Evolutionary conservation across 345 rosid species (phyloP).

Genomic region (Pistacia integerrima): DNA sequence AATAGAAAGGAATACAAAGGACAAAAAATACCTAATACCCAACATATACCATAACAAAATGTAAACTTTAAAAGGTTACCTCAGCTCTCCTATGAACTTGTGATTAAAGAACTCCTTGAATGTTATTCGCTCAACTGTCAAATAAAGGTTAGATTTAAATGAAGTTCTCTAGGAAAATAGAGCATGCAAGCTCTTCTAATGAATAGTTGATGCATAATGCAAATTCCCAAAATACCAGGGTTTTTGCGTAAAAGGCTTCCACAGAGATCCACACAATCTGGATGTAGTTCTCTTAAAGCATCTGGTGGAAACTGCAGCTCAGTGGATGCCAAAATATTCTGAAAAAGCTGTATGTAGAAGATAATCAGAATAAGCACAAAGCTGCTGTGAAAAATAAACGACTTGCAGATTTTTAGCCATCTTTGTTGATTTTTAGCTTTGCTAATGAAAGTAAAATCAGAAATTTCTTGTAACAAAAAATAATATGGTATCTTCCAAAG

Average conservation of each 20-base stretch:
- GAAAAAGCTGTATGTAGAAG: slow-evolving; percentile 62
- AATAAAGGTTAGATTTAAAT: slow-evolving; percentile 17
- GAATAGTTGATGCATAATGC: not conserved
- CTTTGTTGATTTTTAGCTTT: not conserved
- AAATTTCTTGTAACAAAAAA: not conserved
- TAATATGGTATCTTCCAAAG: slow-evolving; percentile 5
- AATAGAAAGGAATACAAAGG: not conserved
- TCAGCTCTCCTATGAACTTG: slow-evolving; percentile 55
- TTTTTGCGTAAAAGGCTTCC: slow-evolving; percentile 64
- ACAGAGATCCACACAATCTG: slow-evolving; percentile 79
- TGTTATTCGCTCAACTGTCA: slow-evolving; percentile 67
- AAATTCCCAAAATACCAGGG: slow-evolving; percentile 49
- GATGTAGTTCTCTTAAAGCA: slow-evolving; percentile 54
- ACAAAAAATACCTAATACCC: slow-evolving; percentile 10
- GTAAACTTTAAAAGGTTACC: slow-evolving; percentile 41
- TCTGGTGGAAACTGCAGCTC: slow-evolving; percentile 72
- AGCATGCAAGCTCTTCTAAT: slow-evolving; percentile 11
- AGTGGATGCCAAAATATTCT: slow-evolving; percentile 66
- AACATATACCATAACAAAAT: not conserved
- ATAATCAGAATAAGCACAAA: slow-evolving; percentile 19
- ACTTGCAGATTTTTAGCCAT: not conserved
- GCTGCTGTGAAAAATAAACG: slow-evolving; percentile 5
- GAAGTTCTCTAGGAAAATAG: slow-evolving; percentile 4
- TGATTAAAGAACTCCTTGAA: slow-evolving; percentile 79
- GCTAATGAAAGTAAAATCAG: not conserved